Conservation (phyloP, 495 filamentous ascomycete genomes). For the Rhizodiscina lignyota region DNA sequence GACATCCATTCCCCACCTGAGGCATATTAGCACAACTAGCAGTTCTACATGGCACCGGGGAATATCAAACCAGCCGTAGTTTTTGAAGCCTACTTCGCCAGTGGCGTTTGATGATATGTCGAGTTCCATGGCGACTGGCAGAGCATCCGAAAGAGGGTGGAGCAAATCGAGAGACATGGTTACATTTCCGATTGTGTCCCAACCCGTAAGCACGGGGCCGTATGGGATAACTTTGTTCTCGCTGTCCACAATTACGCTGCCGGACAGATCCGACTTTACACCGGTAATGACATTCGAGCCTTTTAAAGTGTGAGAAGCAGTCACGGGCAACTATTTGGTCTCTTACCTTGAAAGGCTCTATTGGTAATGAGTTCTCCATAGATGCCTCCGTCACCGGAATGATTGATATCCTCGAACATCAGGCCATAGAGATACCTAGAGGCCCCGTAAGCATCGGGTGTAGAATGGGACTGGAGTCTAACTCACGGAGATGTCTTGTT, state of each 20-base stretch:
- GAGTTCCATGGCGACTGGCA: constrained; percentile 9
- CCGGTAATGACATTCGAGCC: constrained; percentile 5
- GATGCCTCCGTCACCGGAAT: constrained; percentile 15
- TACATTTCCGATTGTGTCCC: constrained; percentile 6
- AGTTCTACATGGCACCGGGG: neutral
- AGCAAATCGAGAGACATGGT: constrained; percentile 6
- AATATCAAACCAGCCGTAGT: neutral
- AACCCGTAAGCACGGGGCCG: constrained; percentile 9
- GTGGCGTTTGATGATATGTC: constrained; percentile 7
- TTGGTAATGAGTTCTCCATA: constrained; percentile 17
- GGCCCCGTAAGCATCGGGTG: neutral
- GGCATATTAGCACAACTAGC: constrained; percentile 4
- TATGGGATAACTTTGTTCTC: constrained; percentile 1
- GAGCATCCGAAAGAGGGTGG: constrained; percentile 10
- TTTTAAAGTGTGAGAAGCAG: neutral
- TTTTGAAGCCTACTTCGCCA: constrained; percentile 13
- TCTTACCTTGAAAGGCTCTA: constrained; percentile 16
- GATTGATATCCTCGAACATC: constrained; percentile 14
- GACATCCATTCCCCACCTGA: constrained; percentile 16
- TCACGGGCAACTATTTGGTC: constrained; percentile 2
- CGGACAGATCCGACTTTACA: neutral
- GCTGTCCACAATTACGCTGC: neutral
- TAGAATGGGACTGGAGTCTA: neutral
- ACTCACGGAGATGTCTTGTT: neutral
- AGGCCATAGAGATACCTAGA: constrained; percentile 8